These are phyloP conservation scores for Alternaria atra DNA, from an alignment of 2,329 filamentous ascomycete species.

Conservation along the genomic window DNA sequence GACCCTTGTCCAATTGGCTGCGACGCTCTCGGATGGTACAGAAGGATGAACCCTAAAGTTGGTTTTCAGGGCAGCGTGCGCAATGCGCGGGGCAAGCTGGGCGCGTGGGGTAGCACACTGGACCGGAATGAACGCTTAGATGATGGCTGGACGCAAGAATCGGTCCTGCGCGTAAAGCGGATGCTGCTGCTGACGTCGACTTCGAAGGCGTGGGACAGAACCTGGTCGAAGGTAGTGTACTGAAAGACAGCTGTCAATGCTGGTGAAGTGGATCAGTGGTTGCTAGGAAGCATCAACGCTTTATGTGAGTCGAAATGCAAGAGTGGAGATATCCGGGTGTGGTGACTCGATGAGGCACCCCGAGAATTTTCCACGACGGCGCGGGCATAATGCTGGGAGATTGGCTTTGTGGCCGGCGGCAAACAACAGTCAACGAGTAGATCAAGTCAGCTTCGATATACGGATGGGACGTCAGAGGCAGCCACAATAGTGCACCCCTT, in stretches of 20 bases:
- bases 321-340: conserved; percentile 39
- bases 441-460: conserved; percentile 15
- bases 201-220: conserved; percentile 11
- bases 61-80: conserved; percentile 33
- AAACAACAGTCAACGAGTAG: conserved; percentile 19
- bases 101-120: conserved; percentile 36
- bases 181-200: conserved; percentile 24
- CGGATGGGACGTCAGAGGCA: conserved; percentile 17
- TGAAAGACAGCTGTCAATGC: conserved; percentile 4
- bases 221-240: conserved; percentile 10
- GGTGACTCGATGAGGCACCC: conserved; percentile 39
- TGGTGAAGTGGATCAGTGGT: conserved; percentile 10
- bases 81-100: conserved; percentile 34
- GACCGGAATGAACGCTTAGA: conserved; percentile 21
- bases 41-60: conserved; percentile 34
- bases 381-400: conserved; percentile 28
- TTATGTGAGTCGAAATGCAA: conserved; percentile 36
- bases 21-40: conserved; percentile 25
- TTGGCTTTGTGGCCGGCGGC: conserved; percentile 27
- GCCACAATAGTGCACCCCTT: conserved; percentile 17
- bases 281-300: conserved; percentile 25
- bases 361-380: conserved; percentile 33
- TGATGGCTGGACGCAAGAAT: conserved; percentile 28
- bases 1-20: conserved; percentile 39
- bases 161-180: conserved; percentile 39